Evolutionary conservation across 1,284 basidiomycete species (phyloP).

Genomic region (Pyrrhoderma lamaoense): DNA sequence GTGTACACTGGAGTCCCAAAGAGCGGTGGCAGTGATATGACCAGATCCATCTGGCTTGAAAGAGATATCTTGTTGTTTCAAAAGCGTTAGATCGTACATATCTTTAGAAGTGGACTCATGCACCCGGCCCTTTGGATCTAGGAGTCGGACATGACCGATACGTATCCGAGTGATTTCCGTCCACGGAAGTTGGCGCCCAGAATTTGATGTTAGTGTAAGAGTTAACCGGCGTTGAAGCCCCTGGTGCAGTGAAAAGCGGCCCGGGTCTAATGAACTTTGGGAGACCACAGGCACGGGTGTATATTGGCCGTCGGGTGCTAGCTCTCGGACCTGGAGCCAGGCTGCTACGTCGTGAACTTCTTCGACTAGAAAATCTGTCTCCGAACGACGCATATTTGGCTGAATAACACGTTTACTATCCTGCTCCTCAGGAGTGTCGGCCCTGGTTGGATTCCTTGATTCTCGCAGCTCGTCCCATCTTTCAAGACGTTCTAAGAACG

Average conservation of each 20-base stretch:
- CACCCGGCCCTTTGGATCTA: conserved; percentile 79
- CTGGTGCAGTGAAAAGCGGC: conserved; percentile 86
- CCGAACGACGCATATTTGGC: conserved; percentile 80
- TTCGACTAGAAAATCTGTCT: conserved; percentile 86
- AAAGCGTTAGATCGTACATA: conserved; percentile 62
- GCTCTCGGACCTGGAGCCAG: conserved; percentile 81
- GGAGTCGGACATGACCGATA: conserved; percentile 74
- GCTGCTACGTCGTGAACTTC: conserved; percentile 87
- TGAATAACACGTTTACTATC: conserved; percentile 35
- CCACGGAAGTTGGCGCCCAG: conserved; percentile 87
- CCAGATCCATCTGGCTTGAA: conserved; percentile 82
- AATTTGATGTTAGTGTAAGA: conserved; percentile 77
- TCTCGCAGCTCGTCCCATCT: conserved; percentile 88
- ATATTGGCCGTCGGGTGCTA: conserved; percentile 81
- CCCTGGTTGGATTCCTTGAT: conserved; percentile 34
- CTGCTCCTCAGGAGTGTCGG: conserved; percentile 26
- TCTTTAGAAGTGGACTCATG: conserved; percentile 67
- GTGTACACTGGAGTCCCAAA: conserved; percentile 94
- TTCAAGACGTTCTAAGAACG: conserved; percentile 82
- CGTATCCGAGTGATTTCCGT: conserved; percentile 69
- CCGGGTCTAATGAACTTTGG: conserved; percentile 72
- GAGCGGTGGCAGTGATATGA: conserved; percentile 55
- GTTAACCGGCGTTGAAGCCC: conserved; percentile 84
- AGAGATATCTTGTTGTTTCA: conserved; percentile 65
- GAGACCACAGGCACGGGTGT: conserved; percentile 77